Evolutionary conservation across 2,329 filamentous ascomycete genomes (phyloP).

Genomic region (Zymoseptoria tritici): DNA sequence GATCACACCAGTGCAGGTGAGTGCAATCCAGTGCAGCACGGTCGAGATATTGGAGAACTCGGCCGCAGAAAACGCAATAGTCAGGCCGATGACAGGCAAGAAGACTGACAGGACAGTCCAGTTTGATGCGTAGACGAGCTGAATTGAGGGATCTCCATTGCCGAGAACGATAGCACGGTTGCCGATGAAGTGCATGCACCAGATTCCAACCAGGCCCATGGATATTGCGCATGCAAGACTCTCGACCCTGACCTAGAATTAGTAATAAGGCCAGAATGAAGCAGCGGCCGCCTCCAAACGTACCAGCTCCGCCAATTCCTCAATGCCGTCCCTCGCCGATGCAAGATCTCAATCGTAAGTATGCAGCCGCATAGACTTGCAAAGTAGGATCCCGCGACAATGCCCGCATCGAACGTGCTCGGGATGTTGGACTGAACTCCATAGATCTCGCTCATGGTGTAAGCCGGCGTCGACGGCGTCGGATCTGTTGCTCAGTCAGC

Average conservation of each 20-base stretch:
- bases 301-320: slow-evolving; percentile 27
- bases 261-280: background rate
- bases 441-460: background rate
- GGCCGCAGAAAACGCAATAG: slow-evolving; percentile 63
- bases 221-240: slow-evolving; percentile 36
- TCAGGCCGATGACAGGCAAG: slow-evolving; percentile 66
- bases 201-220: slow-evolving; percentile 45
- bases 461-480: background rate
- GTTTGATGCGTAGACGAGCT: slow-evolving; percentile 65
- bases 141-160: slow-evolving; percentile 50
- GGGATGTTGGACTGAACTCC: slow-evolving; percentile 19
- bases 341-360: slow-evolving; percentile 74
- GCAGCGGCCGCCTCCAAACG: slow-evolving; percentile 2
- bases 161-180: slow-evolving; percentile 70
- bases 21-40: slow-evolving; percentile 26
- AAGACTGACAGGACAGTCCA: slow-evolving; percentile 74
- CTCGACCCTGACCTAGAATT: slow-evolving; percentile 32
- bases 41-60: slow-evolving; percentile 36
- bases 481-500: background rate
- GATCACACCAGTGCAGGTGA: slow-evolving; percentile 55
- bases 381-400: slow-evolving; percentile 61
- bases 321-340: slow-evolving; percentile 42
- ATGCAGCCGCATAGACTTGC: slow-evolving; percentile 68
- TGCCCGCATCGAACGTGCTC: slow-evolving; percentile 45
- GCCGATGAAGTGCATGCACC: slow-evolving; percentile 67